A percentile compares a stretch with the other conserved stretches of the same genome.
phyloP scores from a whole-genome alignment of 2,329 filamentous ascomycete genomes.

The Metarhizium brunneum region DNA sequence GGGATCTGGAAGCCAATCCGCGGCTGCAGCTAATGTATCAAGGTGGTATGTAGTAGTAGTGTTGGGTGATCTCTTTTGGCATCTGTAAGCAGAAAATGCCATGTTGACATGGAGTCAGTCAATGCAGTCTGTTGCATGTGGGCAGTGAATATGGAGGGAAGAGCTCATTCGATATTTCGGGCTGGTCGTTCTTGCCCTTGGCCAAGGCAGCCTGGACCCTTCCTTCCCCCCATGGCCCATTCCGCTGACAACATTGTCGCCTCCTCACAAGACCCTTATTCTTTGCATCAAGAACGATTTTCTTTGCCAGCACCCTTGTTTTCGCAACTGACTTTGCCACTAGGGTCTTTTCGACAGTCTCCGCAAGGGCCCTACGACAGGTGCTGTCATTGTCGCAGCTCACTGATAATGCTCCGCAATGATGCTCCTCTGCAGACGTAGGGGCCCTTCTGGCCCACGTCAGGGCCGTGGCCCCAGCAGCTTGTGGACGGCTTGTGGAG shows the following conservation, averaged over 20 bases:
- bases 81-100: too few species aligned
- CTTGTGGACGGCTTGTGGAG: neutral
- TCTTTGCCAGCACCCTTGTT: too few species aligned
- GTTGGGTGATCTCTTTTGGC: neutral
- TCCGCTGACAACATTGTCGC: too few species aligned
- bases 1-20: neutral
- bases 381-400: neutral
- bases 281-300: too few species aligned
- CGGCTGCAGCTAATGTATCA: neutral
- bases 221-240: too few species aligned
- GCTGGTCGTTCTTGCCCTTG: too few species aligned
- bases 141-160: neutral
- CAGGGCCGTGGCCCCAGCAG: neutral
- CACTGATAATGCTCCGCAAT: constrained; percentile 6
- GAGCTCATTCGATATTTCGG: too few species aligned
- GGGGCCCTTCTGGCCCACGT: neutral
- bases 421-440: constrained; percentile 7
- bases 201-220: too few species aligned
- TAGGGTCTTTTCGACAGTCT: neutral
- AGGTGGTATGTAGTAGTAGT: neutral
- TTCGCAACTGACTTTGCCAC: neutral
- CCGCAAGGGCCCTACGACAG: neutral
- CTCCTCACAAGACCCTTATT: too few species aligned
- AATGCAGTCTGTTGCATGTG: too few species aligned
- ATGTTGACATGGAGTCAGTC: too few species aligned